phyloP scores from a whole-genome alignment of 2,329 filamentous ascomycete genomes.

The Didymella pinodella region DNA sequence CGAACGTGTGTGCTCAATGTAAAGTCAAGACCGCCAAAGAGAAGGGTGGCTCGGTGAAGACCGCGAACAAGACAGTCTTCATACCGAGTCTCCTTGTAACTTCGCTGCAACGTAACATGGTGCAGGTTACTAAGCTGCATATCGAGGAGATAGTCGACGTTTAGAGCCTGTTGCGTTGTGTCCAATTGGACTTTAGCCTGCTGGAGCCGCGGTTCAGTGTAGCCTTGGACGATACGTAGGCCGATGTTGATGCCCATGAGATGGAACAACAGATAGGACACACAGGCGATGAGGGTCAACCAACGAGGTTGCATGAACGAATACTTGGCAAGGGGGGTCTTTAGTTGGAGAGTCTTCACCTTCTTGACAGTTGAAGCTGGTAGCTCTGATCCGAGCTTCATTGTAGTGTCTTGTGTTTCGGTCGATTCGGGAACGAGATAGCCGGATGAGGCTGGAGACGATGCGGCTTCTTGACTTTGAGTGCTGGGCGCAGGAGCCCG shows the following conservation, averaged over 20 bases:
- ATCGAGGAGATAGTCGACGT: slow-evolving; percentile 19
- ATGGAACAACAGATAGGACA: slow-evolving; percentile 19
- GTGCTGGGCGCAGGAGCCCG: not conserved
- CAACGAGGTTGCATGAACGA: slow-evolving; percentile 14
- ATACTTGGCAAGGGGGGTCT: not conserved
- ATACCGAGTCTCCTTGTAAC: slow-evolving; percentile 31
- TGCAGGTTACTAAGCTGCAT: slow-evolving; percentile 20
- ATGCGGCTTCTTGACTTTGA: not conserved
- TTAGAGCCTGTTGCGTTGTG: not conserved
- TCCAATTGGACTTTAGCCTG: slow-evolving; percentile 13
- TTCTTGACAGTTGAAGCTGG: not conserved
- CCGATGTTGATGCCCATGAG: slow-evolving; percentile 20
- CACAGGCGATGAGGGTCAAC: slow-evolving; percentile 14
- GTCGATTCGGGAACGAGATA: not conserved
- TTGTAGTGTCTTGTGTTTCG: not conserved
- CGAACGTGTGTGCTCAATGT: slow-evolving; percentile 25
- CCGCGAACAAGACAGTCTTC: slow-evolving; percentile 39
- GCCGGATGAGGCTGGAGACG: not conserved
- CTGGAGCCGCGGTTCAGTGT: slow-evolving; percentile 11
- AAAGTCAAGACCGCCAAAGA: slow-evolving; percentile 24
- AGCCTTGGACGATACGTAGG: slow-evolving; percentile 7
- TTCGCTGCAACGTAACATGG: slow-evolving; percentile 13
- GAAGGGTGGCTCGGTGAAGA: slow-evolving; percentile 20
- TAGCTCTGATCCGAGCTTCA: not conserved
- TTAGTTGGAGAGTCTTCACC: not conserved